Evolutionary conservation across 306 rosid species (phyloP), one percentile per base, ranked within the genome.

Genomic region (Mucuna pruriens): DNA sequence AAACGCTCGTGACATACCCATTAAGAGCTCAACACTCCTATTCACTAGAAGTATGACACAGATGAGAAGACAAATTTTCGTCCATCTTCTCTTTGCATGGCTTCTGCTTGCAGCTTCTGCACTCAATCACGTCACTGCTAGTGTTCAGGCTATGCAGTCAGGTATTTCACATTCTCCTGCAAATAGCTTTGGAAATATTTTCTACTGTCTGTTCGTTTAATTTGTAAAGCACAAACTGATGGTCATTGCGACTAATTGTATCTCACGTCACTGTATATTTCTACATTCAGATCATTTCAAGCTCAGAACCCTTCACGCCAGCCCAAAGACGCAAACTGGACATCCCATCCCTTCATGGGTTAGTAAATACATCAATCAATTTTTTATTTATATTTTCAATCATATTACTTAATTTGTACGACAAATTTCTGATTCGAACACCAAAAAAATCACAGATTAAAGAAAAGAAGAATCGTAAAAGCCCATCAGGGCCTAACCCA

Each of bases 401-500:
- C 42, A 6, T 71, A 38, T 57, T 60, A 54, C 5, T 15, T 42
- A 3, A 40, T 61, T 19, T 39, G 16, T 11, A 38, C 19, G 1
- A 68, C 40, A 68, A 58, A 10, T 3, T 33, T 68, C 49, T 74
- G 55, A 61, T 42, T 33, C 3, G 58, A 45, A 20, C 40, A 38
- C 54, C 36, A 65, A 57, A 22, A 57, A 22, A 45, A 71, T 63
- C 66, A 51, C 93, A 91, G 97, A 90, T 31, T 29, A 60, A 46
- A n/a, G 91, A 82, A 65, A 81, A 82, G 89, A 92, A 83, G 80
- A 63, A 38, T 74, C 89, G 68, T 33, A 90, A 87, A 74, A 60
- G 45, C 51, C 95, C 97, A 78, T 95, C 99, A 48, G 94, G 90
- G 49, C 95, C 97, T 4, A 95, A 91, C 86, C 97, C 99, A 42